Evolutionary conservation across 495 filamentous ascomycete genomes (phyloP).

Genomic region (Apodospora peruviana): DNA sequence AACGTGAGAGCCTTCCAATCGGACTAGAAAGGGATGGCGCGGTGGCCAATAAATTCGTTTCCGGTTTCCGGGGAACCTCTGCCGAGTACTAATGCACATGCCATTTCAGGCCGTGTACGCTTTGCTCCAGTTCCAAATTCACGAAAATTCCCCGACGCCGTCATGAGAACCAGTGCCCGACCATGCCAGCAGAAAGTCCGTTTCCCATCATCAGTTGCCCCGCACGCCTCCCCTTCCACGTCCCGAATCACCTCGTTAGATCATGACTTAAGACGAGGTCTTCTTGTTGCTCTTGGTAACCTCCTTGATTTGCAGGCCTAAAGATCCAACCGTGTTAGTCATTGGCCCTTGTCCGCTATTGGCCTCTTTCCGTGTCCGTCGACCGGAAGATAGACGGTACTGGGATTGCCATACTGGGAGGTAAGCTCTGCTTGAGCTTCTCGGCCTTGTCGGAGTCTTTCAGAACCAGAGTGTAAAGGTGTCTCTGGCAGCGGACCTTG

Average conservation of each 20-base stretch:
- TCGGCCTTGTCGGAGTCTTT: conserved; percentile 98
- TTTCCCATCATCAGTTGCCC: background rate
- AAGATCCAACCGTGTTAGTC: conserved; percentile 10
- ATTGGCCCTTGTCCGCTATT: no score
- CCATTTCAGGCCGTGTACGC: background rate
- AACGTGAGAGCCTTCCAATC: background rate
- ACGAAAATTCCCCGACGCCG: no score
- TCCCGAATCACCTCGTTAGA: no score
- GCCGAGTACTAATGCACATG: background rate
- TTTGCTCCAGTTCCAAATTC: no score
- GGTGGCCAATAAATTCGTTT: conserved; percentile 21
- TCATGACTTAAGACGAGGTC: conserved; percentile 17
- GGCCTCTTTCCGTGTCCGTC: no score
- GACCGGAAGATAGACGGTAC: no score
- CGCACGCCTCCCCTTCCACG: conserved; percentile 1
- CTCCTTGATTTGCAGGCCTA: conserved; percentile 44
- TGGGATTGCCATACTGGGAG: conserved; percentile 78
- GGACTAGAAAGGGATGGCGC: background rate
- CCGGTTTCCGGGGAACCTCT: conserved; percentile 12
- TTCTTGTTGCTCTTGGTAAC: conserved; percentile 47
- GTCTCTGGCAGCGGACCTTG: conserved; percentile 96
- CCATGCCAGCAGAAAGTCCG: no score
- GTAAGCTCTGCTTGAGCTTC: conserved; percentile 98
- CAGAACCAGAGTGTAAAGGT: conserved; percentile 94
- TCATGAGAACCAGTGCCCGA: no score